These are phyloP conservation scores for Pyrus betulifolia DNA, from an alignment of 306 rosid species.

Conservation along the genomic window DNA sequence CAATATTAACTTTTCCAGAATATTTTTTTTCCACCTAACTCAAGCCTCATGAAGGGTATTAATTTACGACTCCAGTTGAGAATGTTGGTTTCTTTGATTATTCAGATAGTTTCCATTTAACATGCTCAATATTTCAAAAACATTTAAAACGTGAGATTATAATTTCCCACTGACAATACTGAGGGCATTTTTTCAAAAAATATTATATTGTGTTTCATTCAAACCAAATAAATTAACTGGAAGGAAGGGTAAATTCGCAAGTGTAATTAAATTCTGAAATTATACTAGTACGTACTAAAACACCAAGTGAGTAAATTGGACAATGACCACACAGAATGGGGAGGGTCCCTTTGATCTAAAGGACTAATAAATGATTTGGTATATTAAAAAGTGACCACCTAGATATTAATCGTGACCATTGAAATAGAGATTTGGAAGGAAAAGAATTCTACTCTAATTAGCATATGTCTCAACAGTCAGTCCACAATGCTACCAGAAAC, in stretches of 20 bases:
- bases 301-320: background rate
- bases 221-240: no score
- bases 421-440: no score
- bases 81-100: background rate
- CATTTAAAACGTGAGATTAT: background rate
- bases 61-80: background rate
- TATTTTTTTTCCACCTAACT: background rate
- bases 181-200: background rate
- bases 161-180: background rate
- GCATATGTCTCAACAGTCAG: background rate
- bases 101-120: background rate
- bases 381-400: no score
- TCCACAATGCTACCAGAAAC: background rate
- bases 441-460: no score
- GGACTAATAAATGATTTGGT: background rate
- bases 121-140: background rate
- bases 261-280: background rate
- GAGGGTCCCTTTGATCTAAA: background rate
- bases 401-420: no score
- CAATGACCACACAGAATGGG: background rate
- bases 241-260: no score
- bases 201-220: no score
- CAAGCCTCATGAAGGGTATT: background rate
- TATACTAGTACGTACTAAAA: background rate
- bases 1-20: background rate